Conservation (phyloP, 495 filamentous ascomycete genomes). For the Amorphotheca resinae region DNA sequence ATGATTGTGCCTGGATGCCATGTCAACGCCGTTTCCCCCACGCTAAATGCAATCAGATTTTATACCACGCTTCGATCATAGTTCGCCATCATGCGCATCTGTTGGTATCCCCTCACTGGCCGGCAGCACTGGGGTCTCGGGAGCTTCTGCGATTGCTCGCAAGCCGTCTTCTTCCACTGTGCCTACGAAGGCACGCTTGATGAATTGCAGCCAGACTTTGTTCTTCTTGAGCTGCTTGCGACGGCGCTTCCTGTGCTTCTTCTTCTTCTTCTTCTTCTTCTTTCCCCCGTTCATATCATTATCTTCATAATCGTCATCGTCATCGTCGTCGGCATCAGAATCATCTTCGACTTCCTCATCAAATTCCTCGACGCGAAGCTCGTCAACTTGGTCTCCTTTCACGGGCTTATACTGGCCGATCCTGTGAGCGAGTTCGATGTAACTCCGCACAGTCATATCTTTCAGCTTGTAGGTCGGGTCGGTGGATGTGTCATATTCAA, state of each 20-base stretch:
- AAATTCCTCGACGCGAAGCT: conserved; percentile 9
- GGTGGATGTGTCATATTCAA: conserved; percentile 74
- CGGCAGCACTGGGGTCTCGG: not conserved
- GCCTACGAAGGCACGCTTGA: conserved; percentile 20
- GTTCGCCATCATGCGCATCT: conserved; percentile 1
- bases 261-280: conserved; percentile 12
- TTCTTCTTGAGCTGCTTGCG: conserved; percentile 18
- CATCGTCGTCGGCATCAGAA: conserved; percentile 2
- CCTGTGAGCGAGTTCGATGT: conserved; percentile 61
- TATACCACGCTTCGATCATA: not conserved
- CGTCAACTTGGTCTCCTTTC: conserved; percentile 18
- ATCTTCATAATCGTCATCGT: conserved; percentile 2
- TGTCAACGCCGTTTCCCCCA: not conserved
- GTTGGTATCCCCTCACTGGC: not conserved
- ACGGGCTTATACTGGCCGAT: conserved; percentile 48
- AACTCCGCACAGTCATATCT: conserved; percentile 78
- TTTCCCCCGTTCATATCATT: not conserved
- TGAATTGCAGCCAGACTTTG: conserved; percentile 21
- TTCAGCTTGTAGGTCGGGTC: conserved; percentile 64
- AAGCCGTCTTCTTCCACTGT: conserved; percentile 19
- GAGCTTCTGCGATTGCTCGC: conserved; percentile 1
- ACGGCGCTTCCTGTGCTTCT: conserved; percentile 17
- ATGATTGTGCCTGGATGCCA: too few relatives aligned
- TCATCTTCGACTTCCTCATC: conserved; percentile 5
- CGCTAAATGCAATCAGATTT: not conserved